Percentiles rank a stretch among this genome's conserved stretches.
phyloP scores from a whole-genome alignment of 768 basidiomycete species.

The Pleurotus salmoneostramineus region DNA sequence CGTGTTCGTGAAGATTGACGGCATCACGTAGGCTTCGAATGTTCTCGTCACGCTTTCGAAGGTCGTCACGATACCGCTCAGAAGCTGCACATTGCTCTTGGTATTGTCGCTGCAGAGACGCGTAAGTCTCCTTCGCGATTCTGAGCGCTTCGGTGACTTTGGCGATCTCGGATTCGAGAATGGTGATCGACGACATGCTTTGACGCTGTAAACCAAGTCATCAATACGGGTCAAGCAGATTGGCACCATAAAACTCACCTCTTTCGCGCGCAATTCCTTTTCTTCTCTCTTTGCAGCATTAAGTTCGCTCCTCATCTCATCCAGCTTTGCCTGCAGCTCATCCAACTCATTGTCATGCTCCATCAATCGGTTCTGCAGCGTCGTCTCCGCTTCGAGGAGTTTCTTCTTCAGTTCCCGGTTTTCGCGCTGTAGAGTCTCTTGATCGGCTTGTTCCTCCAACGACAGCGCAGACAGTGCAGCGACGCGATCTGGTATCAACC shows the following conservation, averaged over 20 bases:
- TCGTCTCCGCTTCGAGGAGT: constrained; percentile 69
- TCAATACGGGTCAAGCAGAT: neutral
- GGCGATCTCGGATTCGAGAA: constrained; percentile 74
- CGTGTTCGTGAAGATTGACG: constrained; percentile 56
- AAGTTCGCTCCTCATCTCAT: constrained; percentile 76
- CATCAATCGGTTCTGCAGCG: constrained; percentile 56
- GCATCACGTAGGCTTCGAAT: constrained; percentile 64
- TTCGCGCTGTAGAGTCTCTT: constrained; percentile 68
- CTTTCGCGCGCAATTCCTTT: constrained; percentile 86
- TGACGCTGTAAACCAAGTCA: constrained; percentile 41
- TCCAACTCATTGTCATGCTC: constrained; percentile 85
- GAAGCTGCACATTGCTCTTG: constrained; percentile 84
- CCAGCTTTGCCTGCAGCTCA: constrained; percentile 71
- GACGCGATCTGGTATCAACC: constrained; percentile 58
- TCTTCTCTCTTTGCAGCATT: constrained; percentile 83
- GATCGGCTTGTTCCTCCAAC: constrained; percentile 65
- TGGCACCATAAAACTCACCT: constrained; percentile 41
- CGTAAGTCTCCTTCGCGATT: constrained; percentile 65
- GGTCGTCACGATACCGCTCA: constrained; percentile 71
- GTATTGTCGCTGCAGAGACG: constrained; percentile 81
- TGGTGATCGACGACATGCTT: constrained; percentile 60
- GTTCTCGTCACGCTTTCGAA: constrained; percentile 72
- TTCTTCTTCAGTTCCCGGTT: constrained; percentile 77
- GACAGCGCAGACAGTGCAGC: constrained; percentile 62
- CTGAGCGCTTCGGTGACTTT: constrained; percentile 76